Conservation (phyloP, 1,139 yeast genomes). For the Candida smagusa region DNA sequence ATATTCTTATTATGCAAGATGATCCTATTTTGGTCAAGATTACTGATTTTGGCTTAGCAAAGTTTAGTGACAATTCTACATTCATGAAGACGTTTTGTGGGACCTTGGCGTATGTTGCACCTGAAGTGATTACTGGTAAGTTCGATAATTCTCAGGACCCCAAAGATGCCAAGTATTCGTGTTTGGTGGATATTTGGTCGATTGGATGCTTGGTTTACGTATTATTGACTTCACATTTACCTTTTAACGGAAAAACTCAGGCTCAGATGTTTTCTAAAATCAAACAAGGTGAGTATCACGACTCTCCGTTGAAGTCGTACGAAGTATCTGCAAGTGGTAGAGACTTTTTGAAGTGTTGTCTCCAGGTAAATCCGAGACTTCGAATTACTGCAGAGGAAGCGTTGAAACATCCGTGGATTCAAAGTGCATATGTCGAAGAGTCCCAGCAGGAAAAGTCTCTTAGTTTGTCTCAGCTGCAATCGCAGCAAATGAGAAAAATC, state of each 20-base stretch:
- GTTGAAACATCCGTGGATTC: constrained; percentile 66
- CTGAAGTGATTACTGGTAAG: constrained; percentile 83
- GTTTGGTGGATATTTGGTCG: constrained; percentile 94
- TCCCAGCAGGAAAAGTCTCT: constrained; percentile 38
- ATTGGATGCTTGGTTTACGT: constrained; percentile 84
- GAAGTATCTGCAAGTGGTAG: constrained; percentile 63
- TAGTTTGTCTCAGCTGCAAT: constrained; percentile 68
- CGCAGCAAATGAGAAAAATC: constrained; percentile 56
- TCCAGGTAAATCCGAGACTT: constrained; percentile 70
- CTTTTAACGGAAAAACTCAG: constrained; percentile 90
- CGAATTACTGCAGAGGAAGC: constrained; percentile 75
- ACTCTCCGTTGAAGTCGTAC: constrained; percentile 68
- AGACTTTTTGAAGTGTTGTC: constrained; percentile 62
- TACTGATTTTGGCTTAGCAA: constrained; percentile 91
- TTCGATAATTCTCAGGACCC: constrained; percentile 34
- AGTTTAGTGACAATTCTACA: constrained; percentile 71
- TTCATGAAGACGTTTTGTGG: constrained; percentile 89
- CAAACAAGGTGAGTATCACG: constrained; percentile 73
- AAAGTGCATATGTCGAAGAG: constrained; percentile 26
- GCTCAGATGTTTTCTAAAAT: constrained; percentile 78
- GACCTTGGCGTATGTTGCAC: constrained; percentile 88
- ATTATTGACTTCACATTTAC: constrained; percentile 84
- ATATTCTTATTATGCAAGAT: constrained; percentile 83
- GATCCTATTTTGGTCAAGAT: constrained; percentile 88
- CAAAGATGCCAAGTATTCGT: constrained; percentile 57